Evolutionary conservation across 2,329 filamentous ascomycete genomes (phyloP).

Genomic region (Penicillium psychrosexuale): DNA sequence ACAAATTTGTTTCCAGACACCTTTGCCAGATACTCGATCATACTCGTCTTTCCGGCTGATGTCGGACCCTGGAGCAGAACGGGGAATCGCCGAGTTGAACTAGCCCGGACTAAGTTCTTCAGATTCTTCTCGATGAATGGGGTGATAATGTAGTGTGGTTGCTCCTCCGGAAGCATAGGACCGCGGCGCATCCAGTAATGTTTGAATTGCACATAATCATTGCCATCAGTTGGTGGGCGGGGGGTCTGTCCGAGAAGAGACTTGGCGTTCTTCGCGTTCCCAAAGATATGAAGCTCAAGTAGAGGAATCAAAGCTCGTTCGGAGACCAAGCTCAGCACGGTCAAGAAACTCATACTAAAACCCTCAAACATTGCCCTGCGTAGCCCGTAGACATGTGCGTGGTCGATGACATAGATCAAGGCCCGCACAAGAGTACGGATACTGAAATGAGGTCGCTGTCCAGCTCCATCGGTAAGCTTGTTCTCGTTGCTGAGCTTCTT

Average conservation of each 20-base stretch:
- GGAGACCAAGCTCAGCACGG: constrained; percentile 77
- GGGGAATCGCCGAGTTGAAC: constrained; percentile 86
- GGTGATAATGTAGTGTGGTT: constrained; percentile 92
- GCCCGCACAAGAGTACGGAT: constrained; percentile 89
- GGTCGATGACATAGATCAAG: constrained; percentile 80
- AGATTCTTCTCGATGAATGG: constrained; percentile 93
- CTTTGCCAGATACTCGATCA: constrained; percentile 98
- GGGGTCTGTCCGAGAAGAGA: constrained; percentile 76
- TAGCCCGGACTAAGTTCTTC: constrained; percentile 88
- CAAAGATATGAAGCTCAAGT: constrained; percentile 76
- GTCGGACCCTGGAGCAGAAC: constrained; percentile 96
- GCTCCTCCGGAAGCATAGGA: constrained; percentile 61
- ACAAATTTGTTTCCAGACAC: constrained; percentile 96
- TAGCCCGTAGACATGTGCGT: constrained; percentile 78
- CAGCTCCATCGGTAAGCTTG: constrained; percentile 86
- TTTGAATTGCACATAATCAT: constrained; percentile 75
- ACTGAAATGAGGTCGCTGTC: constrained; percentile 95
- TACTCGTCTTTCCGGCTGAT: constrained; percentile 96
- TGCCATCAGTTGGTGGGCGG: constrained; percentile 71
- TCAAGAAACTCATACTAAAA: constrained; percentile 97
- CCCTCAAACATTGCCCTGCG: constrained; percentile 88
- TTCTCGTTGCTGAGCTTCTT: constrained; percentile 79
- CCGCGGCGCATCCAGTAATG: constrained; percentile 91
- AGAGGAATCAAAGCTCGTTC: constrained; percentile 74
- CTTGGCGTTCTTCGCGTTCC: constrained; percentile 64